Base-by-base conservation (phyloP, 306 rosid genomes). In the Dalbergia cultrata region DNA sequence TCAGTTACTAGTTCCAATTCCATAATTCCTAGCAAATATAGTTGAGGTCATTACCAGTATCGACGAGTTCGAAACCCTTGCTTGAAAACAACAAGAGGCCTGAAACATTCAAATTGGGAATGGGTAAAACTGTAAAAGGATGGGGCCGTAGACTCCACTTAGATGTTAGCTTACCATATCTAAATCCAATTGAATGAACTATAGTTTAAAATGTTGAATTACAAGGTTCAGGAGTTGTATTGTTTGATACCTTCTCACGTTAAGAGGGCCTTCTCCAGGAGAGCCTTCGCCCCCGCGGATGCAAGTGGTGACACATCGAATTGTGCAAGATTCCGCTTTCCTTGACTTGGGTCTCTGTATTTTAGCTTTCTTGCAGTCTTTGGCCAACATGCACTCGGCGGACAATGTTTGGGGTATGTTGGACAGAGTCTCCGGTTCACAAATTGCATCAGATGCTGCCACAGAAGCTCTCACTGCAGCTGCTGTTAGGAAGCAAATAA, bases 221-320 rank as follows among this genome's bases (percentile, higher is more conserved):
- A 12, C 4, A 8, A 41, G 18, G 4, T 72, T 34, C 26, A 19
- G 18, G 63, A 58, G 12, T 58, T 76, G 13, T 6, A 43, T 54
- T 4, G 0, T 9, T 13, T 12, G 8, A 47, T 89, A 94, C 98
- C 97, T 88, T 67, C 84, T 86, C 17, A 95, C 65, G 18, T 93
- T 95, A 7, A 95, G 52, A 65, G 99, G 99, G 63, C 99, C 99
- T 91, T 90, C 98, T 9, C 99, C 98, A 22, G 98, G 98, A 34
- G 98, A 94, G 69, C 98, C 97, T 2, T 90, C 89, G n/a, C 96
- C 99, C 0, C 98, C 99, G 7, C 89, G 83, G 72, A 95, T 93
- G 85, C 99, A 95, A 85, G 99, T 95, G 50, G 90, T 86, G 68
- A 95, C 97, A 66, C 97, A 95, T 81, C 87, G 93, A 78, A 26